phyloP scores from a whole-genome alignment of 2,329 filamentous ascomycete genomes.

The Verticillium zaregamsianum region DNA sequence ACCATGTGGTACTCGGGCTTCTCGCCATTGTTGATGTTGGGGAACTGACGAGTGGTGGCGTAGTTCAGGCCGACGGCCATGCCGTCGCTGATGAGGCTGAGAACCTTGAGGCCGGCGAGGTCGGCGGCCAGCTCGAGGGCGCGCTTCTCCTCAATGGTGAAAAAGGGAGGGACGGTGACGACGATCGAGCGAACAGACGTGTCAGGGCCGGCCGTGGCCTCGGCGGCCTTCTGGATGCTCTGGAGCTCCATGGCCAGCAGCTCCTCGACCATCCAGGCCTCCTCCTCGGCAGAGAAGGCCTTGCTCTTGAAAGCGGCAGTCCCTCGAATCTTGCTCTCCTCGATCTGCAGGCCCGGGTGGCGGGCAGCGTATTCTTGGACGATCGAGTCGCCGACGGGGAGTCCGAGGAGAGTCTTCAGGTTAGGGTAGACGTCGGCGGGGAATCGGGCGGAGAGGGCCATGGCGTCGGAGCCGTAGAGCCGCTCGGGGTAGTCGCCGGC shows the following conservation, averaged over 20 bases:
- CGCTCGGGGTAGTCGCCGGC: constrained; percentile 76
- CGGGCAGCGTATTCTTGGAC: constrained; percentile 68
- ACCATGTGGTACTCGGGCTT: constrained; percentile 90
- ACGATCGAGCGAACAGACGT: constrained; percentile 75
- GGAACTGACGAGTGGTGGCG: constrained; percentile 85
- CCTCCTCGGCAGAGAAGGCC: constrained; percentile 56
- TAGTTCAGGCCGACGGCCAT: constrained; percentile 93
- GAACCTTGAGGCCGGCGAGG: constrained; percentile 80
- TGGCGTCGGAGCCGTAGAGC: constrained; percentile 85
- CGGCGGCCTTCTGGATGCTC: constrained; percentile 85
- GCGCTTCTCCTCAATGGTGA: constrained; percentile 83
- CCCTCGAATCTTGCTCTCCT: constrained; percentile 53
- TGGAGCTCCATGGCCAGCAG: constrained; percentile 94
- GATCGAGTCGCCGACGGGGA: constrained; percentile 55
- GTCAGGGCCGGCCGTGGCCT: constrained; percentile 72
- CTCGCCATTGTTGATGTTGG: constrained; percentile 73
- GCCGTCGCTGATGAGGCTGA: constrained; percentile 83
- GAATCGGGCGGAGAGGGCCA: constrained; percentile 81
- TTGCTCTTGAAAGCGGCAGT: constrained; percentile 82
- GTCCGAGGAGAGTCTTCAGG: constrained; percentile 83
- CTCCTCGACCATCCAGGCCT: constrained; percentile 80
- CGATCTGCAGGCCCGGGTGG: constrained; percentile 74
- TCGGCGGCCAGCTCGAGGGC: constrained; percentile 81
- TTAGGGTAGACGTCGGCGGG: constrained; percentile 94
- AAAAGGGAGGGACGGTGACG: constrained; percentile 86